phyloP scores from a whole-genome alignment of 2,329 filamentous ascomycete species.

The Dactylellina haptotyla region DNA sequence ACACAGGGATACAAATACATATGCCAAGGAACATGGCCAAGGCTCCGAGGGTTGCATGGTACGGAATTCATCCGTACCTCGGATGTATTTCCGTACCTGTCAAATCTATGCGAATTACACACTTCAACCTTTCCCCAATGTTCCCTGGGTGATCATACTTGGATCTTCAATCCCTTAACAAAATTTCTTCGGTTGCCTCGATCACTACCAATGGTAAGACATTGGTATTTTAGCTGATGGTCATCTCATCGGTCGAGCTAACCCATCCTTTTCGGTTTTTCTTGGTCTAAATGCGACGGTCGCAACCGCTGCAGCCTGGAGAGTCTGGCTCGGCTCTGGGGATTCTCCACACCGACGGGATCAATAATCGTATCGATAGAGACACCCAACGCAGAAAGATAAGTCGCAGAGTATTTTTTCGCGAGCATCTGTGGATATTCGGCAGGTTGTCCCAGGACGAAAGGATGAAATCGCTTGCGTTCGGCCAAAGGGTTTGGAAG shows the following conservation, averaged over 20 bases:
- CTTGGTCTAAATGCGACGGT: constrained; percentile 6
- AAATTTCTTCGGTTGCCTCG: constrained; percentile 34
- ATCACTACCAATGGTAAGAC: constrained; percentile 41
- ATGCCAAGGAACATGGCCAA: constrained; percentile 38
- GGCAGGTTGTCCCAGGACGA: constrained; percentile 51
- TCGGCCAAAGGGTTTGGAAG: constrained; percentile 42
- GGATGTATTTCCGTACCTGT: constrained; percentile 46
- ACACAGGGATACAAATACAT: constrained; percentile 28
- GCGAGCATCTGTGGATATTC: constrained; percentile 28
- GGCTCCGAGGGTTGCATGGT: constrained; percentile 18
- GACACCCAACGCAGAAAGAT: neutral
- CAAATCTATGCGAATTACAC: constrained; percentile 32
- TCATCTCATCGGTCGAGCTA: constrained; percentile 35
- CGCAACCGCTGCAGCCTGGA: constrained; percentile 17
- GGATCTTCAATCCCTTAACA: constrained; percentile 20
- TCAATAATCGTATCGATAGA: constrained; percentile 29
- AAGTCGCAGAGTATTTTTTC: constrained; percentile 34
- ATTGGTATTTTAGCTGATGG: constrained; percentile 14
- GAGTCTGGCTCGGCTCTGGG: neutral
- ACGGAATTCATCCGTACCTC: constrained; percentile 52
- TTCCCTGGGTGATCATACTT: constrained; percentile 21
- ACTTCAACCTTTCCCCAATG: neutral
- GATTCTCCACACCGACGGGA: constrained; percentile 13
- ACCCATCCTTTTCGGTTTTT: constrained; percentile 11
- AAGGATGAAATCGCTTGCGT: constrained; percentile 38